These are phyloP conservation scores for Amanita muscaria DNA, from an alignment of 768 basidiomycete species.

Conservation along the genomic window DNA sequence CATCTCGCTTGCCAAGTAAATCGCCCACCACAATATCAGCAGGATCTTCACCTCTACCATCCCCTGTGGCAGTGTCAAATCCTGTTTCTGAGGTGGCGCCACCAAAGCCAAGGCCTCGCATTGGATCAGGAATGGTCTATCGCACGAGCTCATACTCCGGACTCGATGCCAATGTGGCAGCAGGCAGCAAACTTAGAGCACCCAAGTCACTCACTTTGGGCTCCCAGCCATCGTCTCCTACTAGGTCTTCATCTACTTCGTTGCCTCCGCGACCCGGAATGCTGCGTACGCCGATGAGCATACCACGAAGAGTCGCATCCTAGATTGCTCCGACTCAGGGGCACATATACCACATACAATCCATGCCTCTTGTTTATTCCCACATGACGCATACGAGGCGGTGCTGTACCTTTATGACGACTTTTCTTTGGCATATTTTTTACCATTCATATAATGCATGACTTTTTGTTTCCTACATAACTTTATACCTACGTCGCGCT, in stretches of 20 bases:
- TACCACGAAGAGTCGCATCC: conserved; percentile 3
- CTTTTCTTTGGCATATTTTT: not conserved
- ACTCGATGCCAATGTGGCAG: not conserved
- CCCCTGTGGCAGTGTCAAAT: conserved; percentile 5
- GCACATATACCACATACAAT: too few species aligned
- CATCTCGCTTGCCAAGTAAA: conserved; percentile 6
- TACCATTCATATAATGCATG: too few species aligned
- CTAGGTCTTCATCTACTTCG: conserved; percentile 1
- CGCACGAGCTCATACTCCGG: conserved; percentile 26
- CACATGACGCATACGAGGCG: not conserved
- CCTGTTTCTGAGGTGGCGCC: conserved; percentile 5
- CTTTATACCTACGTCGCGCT: not conserved
- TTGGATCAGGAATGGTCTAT: conserved; percentile 66
- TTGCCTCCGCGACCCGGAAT: not conserved
- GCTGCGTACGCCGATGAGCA: not conserved
- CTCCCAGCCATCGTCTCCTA: not conserved
- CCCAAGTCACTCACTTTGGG: conserved; percentile 7
- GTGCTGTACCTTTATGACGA: not conserved
- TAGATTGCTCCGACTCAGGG: not conserved
- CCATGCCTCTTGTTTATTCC: not conserved
- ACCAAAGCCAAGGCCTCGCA: conserved; percentile 43
- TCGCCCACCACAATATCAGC: conserved; percentile 6
- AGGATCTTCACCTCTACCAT: conserved; percentile 5
- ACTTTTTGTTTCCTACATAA: too few species aligned
- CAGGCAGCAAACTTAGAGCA: not conserved